Conservation (phyloP, 179 eudicot genomes). For the Silene noctiflora region DNA sequence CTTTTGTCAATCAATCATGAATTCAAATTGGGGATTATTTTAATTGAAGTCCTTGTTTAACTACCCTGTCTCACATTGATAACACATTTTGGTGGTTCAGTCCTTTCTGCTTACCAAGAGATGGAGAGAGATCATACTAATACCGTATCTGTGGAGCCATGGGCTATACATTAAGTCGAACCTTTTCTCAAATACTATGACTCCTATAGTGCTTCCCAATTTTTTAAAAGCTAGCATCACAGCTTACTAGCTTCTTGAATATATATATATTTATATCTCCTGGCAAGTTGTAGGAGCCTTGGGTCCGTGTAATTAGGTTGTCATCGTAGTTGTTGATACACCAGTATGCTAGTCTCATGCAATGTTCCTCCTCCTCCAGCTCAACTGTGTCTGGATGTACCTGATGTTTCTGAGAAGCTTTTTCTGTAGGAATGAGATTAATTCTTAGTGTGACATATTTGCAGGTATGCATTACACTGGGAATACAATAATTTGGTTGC, state of each 20-base stretch:
- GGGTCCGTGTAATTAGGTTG: neutral
- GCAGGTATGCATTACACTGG: conserved; percentile 79
- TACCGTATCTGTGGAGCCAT: neutral
- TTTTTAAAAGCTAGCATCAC: too few relatives aligned
- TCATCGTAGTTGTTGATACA: neutral
- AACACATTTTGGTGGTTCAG: neutral
- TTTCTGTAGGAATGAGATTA: neutral
- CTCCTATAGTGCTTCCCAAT: too few relatives aligned
- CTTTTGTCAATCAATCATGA: neutral
- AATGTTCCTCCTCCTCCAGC: neutral
- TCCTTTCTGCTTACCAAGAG: neutral
- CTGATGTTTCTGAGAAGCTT: neutral
- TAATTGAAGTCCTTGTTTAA: neutral
- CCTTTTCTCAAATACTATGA: too few relatives aligned
- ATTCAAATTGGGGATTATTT: neutral
- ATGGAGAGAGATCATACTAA: neutral
- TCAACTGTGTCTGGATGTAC: neutral
- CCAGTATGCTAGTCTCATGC: neutral
- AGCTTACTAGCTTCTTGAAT: too few relatives aligned
- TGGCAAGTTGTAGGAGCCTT: neutral
- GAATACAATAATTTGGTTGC: conserved; percentile 72
- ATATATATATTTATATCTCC: too few relatives aligned
- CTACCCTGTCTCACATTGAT: neutral
- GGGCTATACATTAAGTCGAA: neutral
- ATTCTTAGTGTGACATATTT: conserved; percentile 2